Base-by-base conservation (phyloP, 1,284 basidiomycete genomes). In the Rhizoctonia solani region DNA sequence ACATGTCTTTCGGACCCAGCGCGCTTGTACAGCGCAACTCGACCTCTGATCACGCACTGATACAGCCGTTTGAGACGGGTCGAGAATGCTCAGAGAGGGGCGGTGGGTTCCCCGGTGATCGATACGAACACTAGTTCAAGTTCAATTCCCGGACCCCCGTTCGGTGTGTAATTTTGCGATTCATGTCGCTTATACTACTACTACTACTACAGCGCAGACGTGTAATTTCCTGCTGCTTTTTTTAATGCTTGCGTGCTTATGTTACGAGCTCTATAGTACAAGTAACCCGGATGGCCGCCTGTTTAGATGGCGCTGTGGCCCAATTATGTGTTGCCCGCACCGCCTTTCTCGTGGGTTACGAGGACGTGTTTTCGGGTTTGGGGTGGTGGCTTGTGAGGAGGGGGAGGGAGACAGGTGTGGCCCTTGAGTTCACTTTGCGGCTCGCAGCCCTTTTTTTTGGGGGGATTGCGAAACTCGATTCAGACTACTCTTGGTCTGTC, bases 401-500 rank as follows among this genome's bases (percentile, higher is more conserved):
- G 50, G 19, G 16, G 47, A 3, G 13, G 29, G 50, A 4, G 30
- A 32, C 29, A 16, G 29, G 29, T n/a, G 78, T 76, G 76, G 76
- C 75, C 77, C 79, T 82, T 83, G 50, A 80, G 82, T 81, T 76
- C 81, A 79, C 80, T 83, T 83, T 75, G 81, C 78, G 77, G 82
- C 79, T 78, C 80, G 73, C 71, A 73, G n/a, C n/a, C n/a, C n/a
- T n/a, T n/a, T n/a, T n/a, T 41, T 67, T 68, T 56, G 68, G 70
- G n/a, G n/a, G n/a, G n/a, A n/a, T n/a, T 69, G 72, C 73, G 80
- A 74, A 82, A 83, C 82, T 83, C 79, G 81, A 83, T 79, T 83
- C 82, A 82, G 81, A 83, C 82, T 83, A 82, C 77, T 83, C 81
- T 81, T 74, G 76, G 75, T 72, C 78, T 83, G 79, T 80, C 75